phyloP scores from a whole-genome alignment of 2,329 filamentous ascomycete genomes.

The Ophiostoma sp. region DNA sequence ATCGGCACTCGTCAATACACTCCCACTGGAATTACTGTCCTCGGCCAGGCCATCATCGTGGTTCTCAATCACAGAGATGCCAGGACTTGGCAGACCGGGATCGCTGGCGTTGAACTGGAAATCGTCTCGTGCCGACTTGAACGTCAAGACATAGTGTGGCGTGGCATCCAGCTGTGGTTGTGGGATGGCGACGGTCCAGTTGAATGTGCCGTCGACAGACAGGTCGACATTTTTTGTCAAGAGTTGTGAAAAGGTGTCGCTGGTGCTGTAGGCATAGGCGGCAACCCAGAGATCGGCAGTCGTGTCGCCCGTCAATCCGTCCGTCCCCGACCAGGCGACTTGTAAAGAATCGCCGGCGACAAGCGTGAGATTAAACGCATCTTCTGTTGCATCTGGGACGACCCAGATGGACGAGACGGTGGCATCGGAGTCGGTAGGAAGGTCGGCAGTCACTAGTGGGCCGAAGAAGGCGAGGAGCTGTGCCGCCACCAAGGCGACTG shows the following conservation, averaged over 20 bases:
- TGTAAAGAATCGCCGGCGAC: conserved; percentile 1
- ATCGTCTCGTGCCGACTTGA: conserved; percentile 5
- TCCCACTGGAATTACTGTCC: background rate
- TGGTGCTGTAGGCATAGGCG: background rate
- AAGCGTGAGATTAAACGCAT: background rate
- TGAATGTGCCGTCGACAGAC: conserved; percentile 13
- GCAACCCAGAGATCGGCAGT: conserved; percentile 19
- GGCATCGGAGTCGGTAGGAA: background rate
- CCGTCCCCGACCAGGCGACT: conserved; percentile 6
- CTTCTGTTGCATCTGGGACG: background rate
- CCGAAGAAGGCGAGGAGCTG: background rate
- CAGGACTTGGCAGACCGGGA: conserved; percentile 8
- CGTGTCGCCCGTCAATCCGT: background rate
- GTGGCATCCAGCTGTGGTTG: conserved; percentile 19
- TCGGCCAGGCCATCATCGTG: background rate
- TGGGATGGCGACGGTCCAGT: conserved; percentile 23
- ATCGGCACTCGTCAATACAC: background rate
- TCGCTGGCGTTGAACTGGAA: conserved; percentile 19
- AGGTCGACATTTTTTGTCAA: conserved; percentile 11
- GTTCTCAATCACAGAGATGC: background rate
- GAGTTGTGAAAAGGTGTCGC: conserved; percentile 14
- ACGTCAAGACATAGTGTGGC: conserved; percentile 17
- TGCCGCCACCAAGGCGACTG: background rate
- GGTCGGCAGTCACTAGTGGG: background rate
- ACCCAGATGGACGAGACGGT: conserved; percentile 13